Conservation (phyloP, 2,329 filamentous ascomycete genomes). For the Fusarium lyarnte region DNA sequence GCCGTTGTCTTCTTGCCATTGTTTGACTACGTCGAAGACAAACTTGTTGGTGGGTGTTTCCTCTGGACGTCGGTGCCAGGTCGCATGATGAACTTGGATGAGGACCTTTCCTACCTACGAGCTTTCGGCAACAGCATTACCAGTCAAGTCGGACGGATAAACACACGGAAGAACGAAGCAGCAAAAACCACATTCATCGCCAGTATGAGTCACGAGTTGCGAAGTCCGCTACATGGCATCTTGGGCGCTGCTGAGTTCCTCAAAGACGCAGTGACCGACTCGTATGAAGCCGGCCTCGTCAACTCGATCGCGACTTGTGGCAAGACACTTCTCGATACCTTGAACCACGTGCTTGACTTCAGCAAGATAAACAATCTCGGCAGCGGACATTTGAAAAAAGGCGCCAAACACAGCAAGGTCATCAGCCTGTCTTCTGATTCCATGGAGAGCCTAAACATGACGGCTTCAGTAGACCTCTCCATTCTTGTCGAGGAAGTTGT, state of each 20-base stretch:
- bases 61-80: slow-evolving; percentile 48
- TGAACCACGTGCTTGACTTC: slow-evolving; percentile 60
- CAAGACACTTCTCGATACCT: slow-evolving; percentile 59
- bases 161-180: slow-evolving; percentile 60
- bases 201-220: slow-evolving; percentile 67
- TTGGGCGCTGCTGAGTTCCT: slow-evolving; percentile 62
- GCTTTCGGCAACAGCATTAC: slow-evolving; percentile 50
- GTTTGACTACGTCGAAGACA: slow-evolving; percentile 49
- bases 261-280: slow-evolving; percentile 51
- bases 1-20: slow-evolving; percentile 49
- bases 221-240: slow-evolving; percentile 67
- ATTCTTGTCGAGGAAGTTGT: slow-evolving; percentile 52
- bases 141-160: slow-evolving; percentile 63
- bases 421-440: slow-evolving; percentile 42
- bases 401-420: slow-evolving; percentile 32
- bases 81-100: slow-evolving; percentile 50
- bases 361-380: slow-evolving; percentile 52
- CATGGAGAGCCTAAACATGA: slow-evolving; percentile 46
- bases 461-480: slow-evolving; percentile 46
- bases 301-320: slow-evolving; percentile 58
- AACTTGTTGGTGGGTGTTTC: slow-evolving; percentile 49
- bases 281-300: slow-evolving; percentile 55
- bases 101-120: slow-evolving; percentile 50
- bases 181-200: slow-evolving; percentile 69
- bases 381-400: slow-evolving; percentile 36